Evolutionary conservation across 805 yeast species (phyloP).

Genomic region (Komagataella phaffii): DNA sequence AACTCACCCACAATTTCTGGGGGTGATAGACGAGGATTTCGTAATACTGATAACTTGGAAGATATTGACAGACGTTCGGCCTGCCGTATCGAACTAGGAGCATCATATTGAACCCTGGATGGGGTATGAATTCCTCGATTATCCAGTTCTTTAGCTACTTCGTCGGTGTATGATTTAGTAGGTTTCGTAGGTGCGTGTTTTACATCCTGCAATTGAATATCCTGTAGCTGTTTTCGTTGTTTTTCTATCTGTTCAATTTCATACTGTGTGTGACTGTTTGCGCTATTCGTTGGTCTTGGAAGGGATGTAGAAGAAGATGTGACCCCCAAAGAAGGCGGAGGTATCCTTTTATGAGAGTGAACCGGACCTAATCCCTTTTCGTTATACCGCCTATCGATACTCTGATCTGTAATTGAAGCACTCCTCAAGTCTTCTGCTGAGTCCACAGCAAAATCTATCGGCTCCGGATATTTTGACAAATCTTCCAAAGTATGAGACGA

Average conservation of each 20-base stretch:
- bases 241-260: not conserved
- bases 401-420: not conserved
- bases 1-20: slow-evolving; percentile 12
- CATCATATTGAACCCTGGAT: not conserved
- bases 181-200: not conserved
- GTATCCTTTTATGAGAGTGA: not conserved
- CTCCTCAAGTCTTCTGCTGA: not conserved
- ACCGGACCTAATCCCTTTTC: not conserved
- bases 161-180: not conserved
- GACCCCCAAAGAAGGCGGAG: not conserved
- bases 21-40: not conserved
- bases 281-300: not conserved
- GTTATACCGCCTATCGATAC: not conserved
- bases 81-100: not conserved
- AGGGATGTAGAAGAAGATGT: not conserved
- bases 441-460: not conserved
- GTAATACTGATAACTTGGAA: not conserved
- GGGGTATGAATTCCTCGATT: not conserved
- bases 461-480: not conserved
- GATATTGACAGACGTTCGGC: not conserved
- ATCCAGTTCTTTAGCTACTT: not conserved
- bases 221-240: not conserved
- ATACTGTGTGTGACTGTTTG: not conserved
- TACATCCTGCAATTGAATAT: not conserved
- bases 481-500: not conserved